Base-by-base conservation (phyloP, 768 basidiomycete genomes). In the Russula vinacea region DNA sequence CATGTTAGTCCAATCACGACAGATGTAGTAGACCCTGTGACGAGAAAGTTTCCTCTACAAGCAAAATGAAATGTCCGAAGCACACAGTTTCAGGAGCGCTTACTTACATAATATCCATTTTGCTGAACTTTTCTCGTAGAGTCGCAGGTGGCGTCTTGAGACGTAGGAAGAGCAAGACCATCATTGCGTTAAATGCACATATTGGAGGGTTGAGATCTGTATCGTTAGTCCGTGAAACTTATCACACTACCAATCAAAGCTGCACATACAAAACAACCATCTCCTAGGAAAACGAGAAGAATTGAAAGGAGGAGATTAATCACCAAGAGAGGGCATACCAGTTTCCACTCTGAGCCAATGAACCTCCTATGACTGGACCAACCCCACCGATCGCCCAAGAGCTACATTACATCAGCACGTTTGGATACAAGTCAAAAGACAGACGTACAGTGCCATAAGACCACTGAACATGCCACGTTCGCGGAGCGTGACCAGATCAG, bases 141-240 rank as follows among this genome's bases (percentile, higher is more conserved):
- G n/a, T n/a, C n/a, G n/a, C n/a, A n/a, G n/a, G n/a, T n/a, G n/a
- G n/a, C n/a, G n/a, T n/a, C n/a, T n/a, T n/a, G n/a, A n/a, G n/a
- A n/a, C n/a, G n/a, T n/a, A n/a, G n/a, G n/a, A n/a, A n/a, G n/a
- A n/a, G n/a, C n/a, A n/a, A n/a, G n/a, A n/a, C n/a, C n/a, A n/a
- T n/a, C n/a, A 56, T 69, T 0, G 68, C 73, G 3, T 71, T 69
- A 8, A 78, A n/a, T 17, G 68, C 64, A 10, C 73, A 73, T 44
- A 77, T 69, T 8, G 78, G 77, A 19, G 79, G 62, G 59, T 80
- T 80, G 62, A 80, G 71, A 60, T 74, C 73, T 74, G 58, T 2
- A 40, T 32, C 11, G 13, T 0, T 49, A 33, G 19, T 57, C 56
- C 56, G 29, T 29, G 39, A 63, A 3, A 29, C 13, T 47, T n/a